A percentile compares a stretch with the other conserved stretches of the same genome.
Conservation (phyloP, 1,139 yeast species). For the Taiozyma sp. region DNA sequence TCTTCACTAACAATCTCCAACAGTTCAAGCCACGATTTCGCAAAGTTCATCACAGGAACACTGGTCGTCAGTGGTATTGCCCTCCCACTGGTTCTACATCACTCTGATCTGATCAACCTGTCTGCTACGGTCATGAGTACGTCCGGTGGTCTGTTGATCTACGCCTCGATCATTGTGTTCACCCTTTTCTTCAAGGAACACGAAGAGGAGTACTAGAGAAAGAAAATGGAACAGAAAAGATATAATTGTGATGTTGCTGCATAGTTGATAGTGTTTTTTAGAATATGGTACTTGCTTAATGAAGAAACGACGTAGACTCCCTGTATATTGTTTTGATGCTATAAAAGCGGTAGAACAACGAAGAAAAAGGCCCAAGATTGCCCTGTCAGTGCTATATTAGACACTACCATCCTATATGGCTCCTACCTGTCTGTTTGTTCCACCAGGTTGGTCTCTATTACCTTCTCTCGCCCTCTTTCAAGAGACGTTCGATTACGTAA, state of each 20-base stretch:
- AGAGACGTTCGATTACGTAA: background rate
- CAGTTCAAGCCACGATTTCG: conserved; percentile 50
- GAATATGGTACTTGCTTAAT: conserved; percentile 1
- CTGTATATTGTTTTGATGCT: background rate
- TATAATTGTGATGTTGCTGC: conserved; percentile 1
- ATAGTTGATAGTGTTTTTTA: conserved; percentile 11
- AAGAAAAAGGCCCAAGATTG: background rate
- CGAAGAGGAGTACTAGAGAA: conserved; percentile 38
- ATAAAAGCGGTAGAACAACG: background rate
- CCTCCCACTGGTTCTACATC: conserved; percentile 60
- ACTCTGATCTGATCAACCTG: conserved; percentile 47
- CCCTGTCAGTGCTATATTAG: too few relatives aligned
- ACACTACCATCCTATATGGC: too few relatives aligned
- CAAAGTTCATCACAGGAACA: conserved; percentile 59
- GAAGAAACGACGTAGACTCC: background rate
- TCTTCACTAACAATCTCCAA: conserved; percentile 25
- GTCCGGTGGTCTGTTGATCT: conserved; percentile 67
- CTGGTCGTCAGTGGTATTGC: conserved; percentile 65
- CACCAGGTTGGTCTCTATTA: too few relatives aligned
- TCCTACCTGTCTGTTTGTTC: too few relatives aligned
- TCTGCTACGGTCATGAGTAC: conserved; percentile 63
- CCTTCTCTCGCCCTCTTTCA: too few relatives aligned
- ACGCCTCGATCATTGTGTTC: conserved; percentile 61
- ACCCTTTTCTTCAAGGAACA: conserved; percentile 61
- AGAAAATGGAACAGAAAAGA: background rate